phyloP scores from a whole-genome alignment of 345 rosid genomes.

The Salix viminalis region DNA sequence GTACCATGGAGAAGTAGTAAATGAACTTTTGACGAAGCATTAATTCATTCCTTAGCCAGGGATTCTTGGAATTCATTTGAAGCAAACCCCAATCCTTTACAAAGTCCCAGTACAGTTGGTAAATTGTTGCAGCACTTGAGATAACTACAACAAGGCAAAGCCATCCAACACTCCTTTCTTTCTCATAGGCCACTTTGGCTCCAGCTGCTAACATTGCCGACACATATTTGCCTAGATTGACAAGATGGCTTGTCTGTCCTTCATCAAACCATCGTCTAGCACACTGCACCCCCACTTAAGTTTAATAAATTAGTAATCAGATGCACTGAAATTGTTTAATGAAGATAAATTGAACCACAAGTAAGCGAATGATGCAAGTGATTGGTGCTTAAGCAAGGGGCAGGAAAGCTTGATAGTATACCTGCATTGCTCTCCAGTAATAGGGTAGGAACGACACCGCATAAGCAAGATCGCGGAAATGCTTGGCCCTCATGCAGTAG shows the following conservation, averaged over 20 bases:
- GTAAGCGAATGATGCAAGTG: background rate
- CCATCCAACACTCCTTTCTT: constrained; percentile 57
- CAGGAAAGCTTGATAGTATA: constrained; percentile 8
- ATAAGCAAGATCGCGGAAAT: constrained; percentile 82
- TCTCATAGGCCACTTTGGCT: constrained; percentile 84
- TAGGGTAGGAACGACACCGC: constrained; percentile 96
- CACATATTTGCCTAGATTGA: constrained; percentile 88
- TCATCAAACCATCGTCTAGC: constrained; percentile 96
- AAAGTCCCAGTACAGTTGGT: constrained; percentile 98
- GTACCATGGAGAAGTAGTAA: constrained; percentile 96
- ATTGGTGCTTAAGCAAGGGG: background rate
- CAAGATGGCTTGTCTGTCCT: constrained; percentile 64
- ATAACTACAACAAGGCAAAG: constrained; percentile 63
- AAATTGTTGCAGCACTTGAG: constrained; percentile 81
- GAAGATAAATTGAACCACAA: background rate
- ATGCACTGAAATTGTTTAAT: background rate
- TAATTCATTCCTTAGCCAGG: constrained; percentile 97
- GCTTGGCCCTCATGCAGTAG: constrained; percentile 69
- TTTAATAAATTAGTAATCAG: constrained; percentile 1
- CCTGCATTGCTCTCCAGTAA: constrained; percentile 99
- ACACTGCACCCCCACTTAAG: constrained; percentile 47
- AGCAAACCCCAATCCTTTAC: constrained; percentile 99
- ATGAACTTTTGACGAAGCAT: constrained; percentile 79
- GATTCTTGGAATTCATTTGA: constrained; percentile 73
- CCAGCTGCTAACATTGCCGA: constrained; percentile 98